phyloP scores from a whole-genome alignment of 139 green algal species.

The Picochlorum sp. region DNA sequence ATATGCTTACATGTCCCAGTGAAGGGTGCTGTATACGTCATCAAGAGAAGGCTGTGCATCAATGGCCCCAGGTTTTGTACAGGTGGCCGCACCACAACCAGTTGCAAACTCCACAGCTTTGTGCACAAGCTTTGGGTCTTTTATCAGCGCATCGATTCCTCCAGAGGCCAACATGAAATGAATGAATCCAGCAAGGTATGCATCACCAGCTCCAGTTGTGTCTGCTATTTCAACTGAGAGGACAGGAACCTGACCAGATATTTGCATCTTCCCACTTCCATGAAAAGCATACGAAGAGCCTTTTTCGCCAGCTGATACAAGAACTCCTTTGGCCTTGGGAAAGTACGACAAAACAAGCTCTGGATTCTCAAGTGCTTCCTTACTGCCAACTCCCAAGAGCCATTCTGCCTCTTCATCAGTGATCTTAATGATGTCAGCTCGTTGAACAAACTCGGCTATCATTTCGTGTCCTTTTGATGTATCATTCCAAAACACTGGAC shows the following conservation, averaged over 20 bases:
- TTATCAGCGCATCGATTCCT: conserved; percentile 45
- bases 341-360: conserved; percentile 35
- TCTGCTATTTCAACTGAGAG: conserved; percentile 63
- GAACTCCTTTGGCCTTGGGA: conserved; percentile 48
- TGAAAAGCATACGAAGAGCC: conserved; percentile 68
- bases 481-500: conserved; percentile 76
- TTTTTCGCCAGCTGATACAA: conserved; percentile 69
- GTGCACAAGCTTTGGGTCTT: conserved; percentile 33
- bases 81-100: conserved; percentile 53
- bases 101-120: conserved; percentile 52
- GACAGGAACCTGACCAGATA: conserved; percentile 52
- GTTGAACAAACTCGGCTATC: conserved; percentile 30
- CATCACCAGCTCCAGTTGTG: conserved; percentile 84
- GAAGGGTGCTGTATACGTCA: conserved; percentile 16
- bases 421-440: conserved; percentile 77
- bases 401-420: conserved; percentile 77
- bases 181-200: conserved; percentile 56
- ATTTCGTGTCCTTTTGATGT: conserved; percentile 17
- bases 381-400: conserved; percentile 54
- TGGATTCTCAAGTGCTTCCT: conserved; percentile 39
- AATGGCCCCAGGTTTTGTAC: conserved; percentile 63
- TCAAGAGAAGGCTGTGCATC: conserved; percentile 55
- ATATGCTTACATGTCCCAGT: no score
- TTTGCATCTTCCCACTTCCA: conserved; percentile 32
- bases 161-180: conserved; percentile 41